Evolutionary conservation across 495 filamentous ascomycete species (phyloP).

Genomic region (Penicillium herquei): DNA sequence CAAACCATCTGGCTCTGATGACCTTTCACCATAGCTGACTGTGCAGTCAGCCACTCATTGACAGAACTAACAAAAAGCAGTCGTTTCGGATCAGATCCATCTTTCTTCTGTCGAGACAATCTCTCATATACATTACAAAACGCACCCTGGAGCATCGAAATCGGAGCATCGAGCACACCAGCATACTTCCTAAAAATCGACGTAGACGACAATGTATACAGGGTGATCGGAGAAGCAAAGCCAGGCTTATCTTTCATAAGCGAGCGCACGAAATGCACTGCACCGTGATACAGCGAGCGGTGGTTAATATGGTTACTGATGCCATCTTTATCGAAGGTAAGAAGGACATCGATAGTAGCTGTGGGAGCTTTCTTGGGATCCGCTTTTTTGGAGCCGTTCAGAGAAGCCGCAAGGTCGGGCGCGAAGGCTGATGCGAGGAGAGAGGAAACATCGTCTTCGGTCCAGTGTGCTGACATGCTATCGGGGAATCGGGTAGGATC

Average conservation of each 20-base stretch:
- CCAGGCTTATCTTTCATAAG: constrained; percentile 63
- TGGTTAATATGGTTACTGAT: constrained; percentile 91
- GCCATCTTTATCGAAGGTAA: constrained; percentile 83
- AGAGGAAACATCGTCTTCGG: constrained; percentile 60
- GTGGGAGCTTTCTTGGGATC: constrained; percentile 37
- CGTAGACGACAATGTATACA: constrained; percentile 79
- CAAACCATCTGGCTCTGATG: constrained; percentile 97
- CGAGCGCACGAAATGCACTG: constrained; percentile 62
- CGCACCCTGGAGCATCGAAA: constrained; percentile 55
- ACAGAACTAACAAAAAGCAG: constrained; percentile 70
- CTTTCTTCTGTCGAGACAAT: constrained; percentile 31
- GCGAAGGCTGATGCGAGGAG: constrained; percentile 70
- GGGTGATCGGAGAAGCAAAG: constrained; percentile 68
- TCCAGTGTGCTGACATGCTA: constrained; percentile 77
- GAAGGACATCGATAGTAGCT: constrained; percentile 71
- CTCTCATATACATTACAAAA: constrained; percentile 35
- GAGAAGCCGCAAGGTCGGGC: constrained; percentile 49
- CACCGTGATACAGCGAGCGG: constrained; percentile 79
- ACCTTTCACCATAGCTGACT: constrained; percentile 80
- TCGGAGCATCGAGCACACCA: constrained; percentile 67
- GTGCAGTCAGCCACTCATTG: constrained; percentile 61
- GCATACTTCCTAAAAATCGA: constrained; percentile 75
- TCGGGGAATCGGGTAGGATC: constrained; percentile 76
- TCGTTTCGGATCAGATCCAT: constrained; percentile 39
- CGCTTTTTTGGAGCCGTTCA: constrained; percentile 19